Percentiles rank a stretch among this genome's conserved stretches.
Conservation (phyloP, 202 grass and related monocot genomes). For the Bolboschoenoplectus hybrid region DNA sequence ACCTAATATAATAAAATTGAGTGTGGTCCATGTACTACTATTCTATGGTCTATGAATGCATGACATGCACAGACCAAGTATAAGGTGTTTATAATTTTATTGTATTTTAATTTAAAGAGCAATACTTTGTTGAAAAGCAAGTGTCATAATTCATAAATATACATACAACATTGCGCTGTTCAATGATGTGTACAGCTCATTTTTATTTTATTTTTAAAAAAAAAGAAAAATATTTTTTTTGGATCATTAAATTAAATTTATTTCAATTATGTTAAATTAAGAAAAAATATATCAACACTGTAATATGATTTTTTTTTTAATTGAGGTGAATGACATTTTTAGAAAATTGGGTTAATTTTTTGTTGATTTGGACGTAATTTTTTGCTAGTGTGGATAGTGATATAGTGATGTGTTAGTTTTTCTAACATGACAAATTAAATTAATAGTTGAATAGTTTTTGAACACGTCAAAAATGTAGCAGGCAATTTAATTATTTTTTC, state of each 20-base stretch:
- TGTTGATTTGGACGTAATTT: too few relatives aligned
- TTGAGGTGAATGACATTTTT: too few relatives aligned
- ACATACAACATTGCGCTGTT: slow-evolving; percentile 9
- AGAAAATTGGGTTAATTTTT: too few relatives aligned
- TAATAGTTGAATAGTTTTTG: too few relatives aligned
- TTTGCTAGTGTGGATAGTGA: too few relatives aligned
- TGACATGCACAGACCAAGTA: not conserved
- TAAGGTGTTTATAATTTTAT: not conserved
- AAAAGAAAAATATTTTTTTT: not conserved
- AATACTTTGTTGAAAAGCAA: not conserved
- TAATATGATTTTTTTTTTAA: too few relatives aligned
- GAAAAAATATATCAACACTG: too few relatives aligned
- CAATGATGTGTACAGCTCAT: slow-evolving; percentile 20
- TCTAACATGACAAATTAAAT: too few relatives aligned
- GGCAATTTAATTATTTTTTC: too few relatives aligned
- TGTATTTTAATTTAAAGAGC: not conserved
- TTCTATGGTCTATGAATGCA: slow-evolving; percentile 7
- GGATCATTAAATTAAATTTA: not conserved
- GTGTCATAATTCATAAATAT: not conserved
- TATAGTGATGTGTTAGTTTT: too few relatives aligned
- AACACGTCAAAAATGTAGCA: too few relatives aligned
- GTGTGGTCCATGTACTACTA: slow-evolving; percentile 18
- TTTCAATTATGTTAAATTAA: not conserved
- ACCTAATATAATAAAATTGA: not conserved
- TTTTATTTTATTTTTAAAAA: not conserved